Percentiles rank a stretch among this genome's conserved stretches.
These are phyloP conservation scores for Aspergillus ruber DNA, from an alignment of 2,329 filamentous ascomycete species.

Conservation along the genomic window DNA sequence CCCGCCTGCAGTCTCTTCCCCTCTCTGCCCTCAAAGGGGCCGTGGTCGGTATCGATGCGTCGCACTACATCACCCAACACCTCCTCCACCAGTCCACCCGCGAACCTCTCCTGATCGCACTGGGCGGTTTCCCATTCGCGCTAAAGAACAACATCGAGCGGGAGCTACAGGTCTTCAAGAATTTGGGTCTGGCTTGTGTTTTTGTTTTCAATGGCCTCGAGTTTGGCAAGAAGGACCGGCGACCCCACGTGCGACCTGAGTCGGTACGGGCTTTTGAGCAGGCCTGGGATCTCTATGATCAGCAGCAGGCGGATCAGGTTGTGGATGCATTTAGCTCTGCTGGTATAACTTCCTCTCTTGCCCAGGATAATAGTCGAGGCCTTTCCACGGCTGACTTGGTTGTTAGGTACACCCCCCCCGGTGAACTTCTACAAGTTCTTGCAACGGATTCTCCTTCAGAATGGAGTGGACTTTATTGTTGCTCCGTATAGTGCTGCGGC, in stretches of 20 bases:
- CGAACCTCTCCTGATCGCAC: constrained; percentile 82
- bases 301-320: constrained; percentile 69
- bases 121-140: constrained; percentile 79
- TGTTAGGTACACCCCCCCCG: constrained; percentile 60
- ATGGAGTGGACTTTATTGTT: constrained; percentile 68
- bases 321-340: constrained; percentile 82
- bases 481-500: constrained; percentile 83
- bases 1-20: constrained; percentile 51
- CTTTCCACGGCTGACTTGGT: constrained; percentile 16
- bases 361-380: neutral
- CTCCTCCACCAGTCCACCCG: constrained; percentile 64
- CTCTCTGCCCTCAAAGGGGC: constrained; percentile 67
- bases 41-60: constrained; percentile 78
- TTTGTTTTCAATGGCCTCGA: constrained; percentile 92
- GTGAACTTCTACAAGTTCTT: constrained; percentile 71
- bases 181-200: constrained; percentile 65
- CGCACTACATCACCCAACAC: constrained; percentile 76
- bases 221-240: constrained; percentile 66
- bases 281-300: constrained; percentile 83
- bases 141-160: constrained; percentile 68
- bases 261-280: constrained; percentile 63
- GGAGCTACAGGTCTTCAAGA: constrained; percentile 67
- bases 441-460: constrained; percentile 64
- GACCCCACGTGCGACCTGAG: constrained; percentile 53
- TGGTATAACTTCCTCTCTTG: constrained; percentile 46